Evolutionary conservation across 768 basidiomycete species (phyloP), one percentile per base, ranked within the genome.

Genomic region (Cystobasidiopsis lactophilus): DNA sequence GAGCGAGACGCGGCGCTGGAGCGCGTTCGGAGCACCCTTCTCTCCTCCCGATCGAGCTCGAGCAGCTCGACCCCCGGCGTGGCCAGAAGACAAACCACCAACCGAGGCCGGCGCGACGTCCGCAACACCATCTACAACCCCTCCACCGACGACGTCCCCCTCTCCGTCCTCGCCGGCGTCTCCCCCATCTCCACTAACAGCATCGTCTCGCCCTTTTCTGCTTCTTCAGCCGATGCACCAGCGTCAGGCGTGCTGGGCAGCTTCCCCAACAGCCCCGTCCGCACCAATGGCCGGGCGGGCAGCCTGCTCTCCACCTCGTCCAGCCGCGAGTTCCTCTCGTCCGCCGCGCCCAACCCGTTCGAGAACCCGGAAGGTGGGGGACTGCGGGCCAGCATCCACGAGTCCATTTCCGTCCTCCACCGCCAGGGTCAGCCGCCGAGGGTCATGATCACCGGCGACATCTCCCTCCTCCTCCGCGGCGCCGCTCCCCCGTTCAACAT

Each of bases 391-490:
- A 61, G 60, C 50, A 60, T 71, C 27, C 59, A 58, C 50, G 70
- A 71, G 58, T 67, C 67, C 5, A 63, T 70, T 59, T 67, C 68
- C 52, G 69, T 67, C 5, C 61, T 70, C 35, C 58, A 65, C 39
- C 62, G 62, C 51, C 48, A 38, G 3, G 68, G 67, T 9, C 54
- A 60, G 24, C 63, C 69, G 5, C 52, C 58, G 26, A 58, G 63
- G n/a, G 63, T 67, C 1, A 63, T 68, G 59, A 62, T 71, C 46
- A 65, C 60, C 10, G 70, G 70, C n/a, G 68, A 70, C 40, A 64
- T 71, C 26, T 57, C 62, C 19, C 44, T 68, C 51, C 30, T 11
- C 52, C 37, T 16, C 16, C n/a, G 19, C 19, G 39, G 55, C 2
- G 46, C 39, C 3, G n/a, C 37, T 18, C 60, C 57, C 11, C 64